Evolutionary conservation across 2,329 filamentous ascomycete species (phyloP).

Genomic region (Calonectria henricotiae): DNA sequence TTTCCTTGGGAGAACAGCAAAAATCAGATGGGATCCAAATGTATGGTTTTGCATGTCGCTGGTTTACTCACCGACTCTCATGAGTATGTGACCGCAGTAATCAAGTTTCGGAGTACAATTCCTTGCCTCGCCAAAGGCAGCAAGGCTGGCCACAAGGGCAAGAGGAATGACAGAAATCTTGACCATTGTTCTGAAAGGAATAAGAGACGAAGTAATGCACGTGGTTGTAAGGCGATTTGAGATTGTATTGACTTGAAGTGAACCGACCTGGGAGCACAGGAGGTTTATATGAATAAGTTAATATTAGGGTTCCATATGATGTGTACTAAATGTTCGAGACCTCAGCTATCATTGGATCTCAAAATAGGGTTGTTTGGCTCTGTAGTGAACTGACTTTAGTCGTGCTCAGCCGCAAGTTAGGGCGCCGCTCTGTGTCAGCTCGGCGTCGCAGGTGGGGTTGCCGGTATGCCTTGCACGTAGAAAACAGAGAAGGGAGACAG

Average conservation of each 20-base stretch:
- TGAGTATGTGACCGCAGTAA: conserved; percentile 32
- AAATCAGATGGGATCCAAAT: not conserved
- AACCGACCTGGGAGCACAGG: not conserved
- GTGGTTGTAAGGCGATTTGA: not conserved
- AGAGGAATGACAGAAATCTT: conserved; percentile 33
- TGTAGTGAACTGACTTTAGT: not conserved
- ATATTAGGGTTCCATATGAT: conserved; percentile 12
- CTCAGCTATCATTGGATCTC: not conserved
- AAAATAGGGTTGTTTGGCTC: not conserved
- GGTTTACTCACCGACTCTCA: conserved; percentile 29
- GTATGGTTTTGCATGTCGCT: not conserved
- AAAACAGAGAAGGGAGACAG: no score
- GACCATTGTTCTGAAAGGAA: conserved; percentile 29
- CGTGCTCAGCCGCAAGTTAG: conserved; percentile 10
- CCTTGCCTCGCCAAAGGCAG: conserved; percentile 34
- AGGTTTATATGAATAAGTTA: conserved; percentile 34
- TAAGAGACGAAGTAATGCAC: not conserved
- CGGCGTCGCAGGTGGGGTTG: not conserved
- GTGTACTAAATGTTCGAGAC: conserved; percentile 27
- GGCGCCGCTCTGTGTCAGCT: conserved; percentile 8
- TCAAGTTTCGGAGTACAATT: conserved; percentile 36
- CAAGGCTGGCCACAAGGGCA: conserved; percentile 35
- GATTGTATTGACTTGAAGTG: not conserved
- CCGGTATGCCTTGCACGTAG: no score
- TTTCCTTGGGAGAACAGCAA: not conserved